Evolutionary conservation across 257 asterid species (phyloP), one percentile per base, ranked within the genome.

Genomic region (Handroanthus guayacan): DNA sequence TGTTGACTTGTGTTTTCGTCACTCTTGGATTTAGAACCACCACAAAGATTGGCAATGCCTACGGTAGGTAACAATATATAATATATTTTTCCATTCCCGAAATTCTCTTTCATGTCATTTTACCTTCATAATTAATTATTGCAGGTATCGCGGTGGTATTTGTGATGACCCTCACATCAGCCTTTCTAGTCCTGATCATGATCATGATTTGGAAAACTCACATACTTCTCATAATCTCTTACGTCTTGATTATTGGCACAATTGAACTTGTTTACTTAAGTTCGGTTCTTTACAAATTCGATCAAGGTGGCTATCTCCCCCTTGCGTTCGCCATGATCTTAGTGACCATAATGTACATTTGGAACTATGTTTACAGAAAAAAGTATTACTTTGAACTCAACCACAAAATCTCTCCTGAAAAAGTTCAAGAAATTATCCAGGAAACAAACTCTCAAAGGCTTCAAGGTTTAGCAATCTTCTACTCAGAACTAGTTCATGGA

Each of bases 161-260:
- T 52, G 94, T 90, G 47, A 88, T 90, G 94, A 48, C 80, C 2
- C 73, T 90, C 0, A 88, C 92, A 13, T 85, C 94, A 0, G 62
- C 85, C 0, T 81, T 87, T 41, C 80, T 88, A 1, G 85, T 83
- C 1, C 71, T 90, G 5, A 71, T 90, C 69, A 88, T 90, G 96
- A 41, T 88, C 54, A 63, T 87, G 87, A 85, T 88, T 0, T 90
- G 96, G 96, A 88, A 88, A 78, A 90, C 94, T 16, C 66, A 80
- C 76, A 77, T 87, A 5, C 9, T 81, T 3, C 67, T 88, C 3
- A 66, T 88, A 18, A 44, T 82, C 47, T 2, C 41, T 0, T 90
- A 82, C 14, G 44, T 87, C 2, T 9, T 76, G 18, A 39, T 78
- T 43, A 75, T 88, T 25, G 86, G 88, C 7, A 38, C 84, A 0